A percentile compares a stretch with the other conserved stretches of the same genome.
Evolutionary conservation across 2,329 filamentous ascomycete species (phyloP).

Genomic region (Exophiala xenobiotica): DNA sequence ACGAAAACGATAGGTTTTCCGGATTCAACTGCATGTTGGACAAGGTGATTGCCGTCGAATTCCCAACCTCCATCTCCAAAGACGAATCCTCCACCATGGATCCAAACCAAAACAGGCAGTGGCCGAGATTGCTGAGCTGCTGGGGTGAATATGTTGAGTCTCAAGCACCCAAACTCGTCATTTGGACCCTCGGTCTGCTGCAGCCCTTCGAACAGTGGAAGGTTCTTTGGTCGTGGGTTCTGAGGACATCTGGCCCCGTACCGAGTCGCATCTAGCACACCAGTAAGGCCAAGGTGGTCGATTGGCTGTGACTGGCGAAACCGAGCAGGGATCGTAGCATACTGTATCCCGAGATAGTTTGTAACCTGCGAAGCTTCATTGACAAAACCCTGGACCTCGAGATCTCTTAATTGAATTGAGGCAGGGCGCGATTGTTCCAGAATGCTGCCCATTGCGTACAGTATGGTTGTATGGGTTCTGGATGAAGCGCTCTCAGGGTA

Average conservation of each 20-base stretch:
- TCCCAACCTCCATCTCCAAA: conserved; percentile 23
- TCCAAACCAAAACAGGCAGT: conserved; percentile 24
- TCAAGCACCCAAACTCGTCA: conserved; percentile 32
- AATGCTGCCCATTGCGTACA: background rate
- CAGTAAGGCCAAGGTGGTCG: conserved; percentile 30
- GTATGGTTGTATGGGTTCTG: background rate
- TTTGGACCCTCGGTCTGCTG: conserved; percentile 30
- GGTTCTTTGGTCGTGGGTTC: conserved; percentile 18
- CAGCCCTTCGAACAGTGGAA: conserved; percentile 13
- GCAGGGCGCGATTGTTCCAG: background rate
- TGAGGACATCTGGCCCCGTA: conserved; percentile 34
- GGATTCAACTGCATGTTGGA: conserved; percentile 17
- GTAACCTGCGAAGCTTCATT: conserved; percentile 26
- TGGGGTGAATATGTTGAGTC: conserved; percentile 33
- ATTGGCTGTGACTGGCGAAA: conserved; percentile 37
- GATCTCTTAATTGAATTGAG: background rate
- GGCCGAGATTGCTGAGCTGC: conserved; percentile 8
- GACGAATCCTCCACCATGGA: conserved; percentile 27
- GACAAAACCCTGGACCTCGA: conserved; percentile 13
- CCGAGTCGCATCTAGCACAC: conserved; percentile 36
- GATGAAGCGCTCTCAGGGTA: background rate
- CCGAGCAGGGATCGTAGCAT: conserved; percentile 35
- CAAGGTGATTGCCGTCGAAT: conserved; percentile 16
- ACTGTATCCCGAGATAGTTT: conserved; percentile 41
- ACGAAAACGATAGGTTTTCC: conserved; percentile 33